These are phyloP conservation scores for Diutina rugosa DNA, from an alignment of 1,139 yeast genomes.

Conservation along the genomic window DNA sequence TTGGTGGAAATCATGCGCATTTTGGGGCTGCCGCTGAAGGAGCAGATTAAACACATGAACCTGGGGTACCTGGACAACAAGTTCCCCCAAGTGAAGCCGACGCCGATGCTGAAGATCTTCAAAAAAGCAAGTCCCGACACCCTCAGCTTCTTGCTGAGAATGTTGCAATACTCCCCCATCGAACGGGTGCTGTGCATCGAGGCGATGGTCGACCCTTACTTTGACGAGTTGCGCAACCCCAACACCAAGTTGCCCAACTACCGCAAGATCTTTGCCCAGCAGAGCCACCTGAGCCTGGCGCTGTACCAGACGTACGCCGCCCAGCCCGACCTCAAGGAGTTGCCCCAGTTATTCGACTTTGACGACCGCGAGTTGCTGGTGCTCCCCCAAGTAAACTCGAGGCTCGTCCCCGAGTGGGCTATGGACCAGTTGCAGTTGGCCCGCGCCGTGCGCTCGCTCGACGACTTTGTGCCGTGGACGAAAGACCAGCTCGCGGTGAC, in stretches of 20 bases:
- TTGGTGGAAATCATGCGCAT: conserved; percentile 93
- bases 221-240: conserved; percentile 57
- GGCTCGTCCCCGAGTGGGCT: conserved; percentile 30
- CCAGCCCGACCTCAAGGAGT: conserved; percentile 28
- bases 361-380: conserved; percentile 35
- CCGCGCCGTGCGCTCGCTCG: conserved; percentile 12
- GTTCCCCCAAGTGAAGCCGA: conserved; percentile 92
- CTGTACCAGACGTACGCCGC: conserved; percentile 24
- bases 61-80: conserved; percentile 96
- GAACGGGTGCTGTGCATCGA: conserved; percentile 59
- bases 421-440: conserved; percentile 15
- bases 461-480: conserved; percentile 22
- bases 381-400: conserved; percentile 20
- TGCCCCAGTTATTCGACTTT: conserved; percentile 38
- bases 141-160: conserved; percentile 43
- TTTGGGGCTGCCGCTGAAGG: conserved; percentile 88
- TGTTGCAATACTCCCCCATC: conserved; percentile 67
- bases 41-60: conserved; percentile 89
- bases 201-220: conserved; percentile 59
- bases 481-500: conserved; percentile 22
- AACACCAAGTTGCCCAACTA: conserved; percentile 42
- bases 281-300: conserved; percentile 18
- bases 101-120: conserved; percentile 77
- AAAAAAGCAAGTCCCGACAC: conserved; percentile 52
- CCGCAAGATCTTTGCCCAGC: conserved; percentile 32